Evolutionary conservation across 306 rosid genomes (phyloP), one percentile per base, ranked within the genome.

Genomic region (Cercis canadensis): DNA sequence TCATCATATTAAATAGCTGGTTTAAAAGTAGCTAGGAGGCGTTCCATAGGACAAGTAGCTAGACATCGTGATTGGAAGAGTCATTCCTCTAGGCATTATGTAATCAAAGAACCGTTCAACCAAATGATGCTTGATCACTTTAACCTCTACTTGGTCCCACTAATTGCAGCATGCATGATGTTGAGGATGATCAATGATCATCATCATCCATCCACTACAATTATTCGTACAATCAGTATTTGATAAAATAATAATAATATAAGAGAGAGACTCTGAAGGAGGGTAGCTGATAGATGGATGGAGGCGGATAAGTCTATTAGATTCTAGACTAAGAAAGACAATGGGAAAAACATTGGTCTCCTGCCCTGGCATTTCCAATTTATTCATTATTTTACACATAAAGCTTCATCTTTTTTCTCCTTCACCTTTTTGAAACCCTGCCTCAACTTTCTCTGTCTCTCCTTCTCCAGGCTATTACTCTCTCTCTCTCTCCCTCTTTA

Each of bases 401-500:
- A 82, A 80, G 55, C 41, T 73, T 73, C 67, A 67, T 80, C 81
- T 58, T 53, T 78, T 74, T 50, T 67, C 78, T 65, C 81, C 45
- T 56, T 80, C 31, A 73, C 73, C 87, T 81, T 88, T 88, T 83
- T 75, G 87, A 89, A 75, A 82, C 72, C 75, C 57, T 73, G 78
- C 18, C 58, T 72, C 81, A 78, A 70, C 65, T 78, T 75, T 56
- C 68, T 39, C 55, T 66, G 81, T 75, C 78, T 68, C 66, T 72
- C 75, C 65, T 62, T 76, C 93, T 92, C 98, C 84, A 81, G 97
- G 92, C 68, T 80, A 63, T 81, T 57, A 67, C 71, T 61, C 75
- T 65, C 78, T 72, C 77, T 75, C 68, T 51, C 29, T 43, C 33
- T 50, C 67, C 4, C 43, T 36, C 36, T 34, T 54, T 66, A 76